Evolutionary conservation across 768 basidiomycete genomes (phyloP), one percentile per base, ranked within the genome.

Genomic region (Tylopilus cervinicoccineus): DNA sequence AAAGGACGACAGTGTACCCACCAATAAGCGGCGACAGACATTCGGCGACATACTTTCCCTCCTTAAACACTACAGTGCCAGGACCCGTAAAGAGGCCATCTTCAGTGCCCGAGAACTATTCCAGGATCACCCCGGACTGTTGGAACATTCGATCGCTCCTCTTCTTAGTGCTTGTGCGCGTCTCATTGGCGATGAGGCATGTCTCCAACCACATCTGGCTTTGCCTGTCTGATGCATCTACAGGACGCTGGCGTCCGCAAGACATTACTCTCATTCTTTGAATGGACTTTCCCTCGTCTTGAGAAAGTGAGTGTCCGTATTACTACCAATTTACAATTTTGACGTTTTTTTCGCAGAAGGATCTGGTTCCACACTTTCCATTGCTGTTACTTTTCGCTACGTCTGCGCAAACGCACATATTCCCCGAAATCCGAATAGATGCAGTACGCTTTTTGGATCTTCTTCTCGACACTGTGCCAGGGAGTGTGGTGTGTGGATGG

Each of bases 401-500:
- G 6, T 95, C 93, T 10, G 91, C 92, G 0, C 86, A 94, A 64
- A 93, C 91, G 0, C 88, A 94, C 58, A 95, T 98, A 39, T 96
- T 93, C 65, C 93, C 93, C 19, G 92, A 95, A 65, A 92, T 97
- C 51, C 80, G 93, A 14, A 77, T 97, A 32, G 94, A 97, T 61
- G 90, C 92, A 4, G 75, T 95, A 45, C 82, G 84, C 12, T 81
- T 92, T 55, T 67, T 97, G 36, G 78, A 88, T 57, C 62, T 94
- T 20, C 75, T 92, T 33, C 74, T 96, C 4, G 81, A 85, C 31
- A 60, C 73, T 50, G 79, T 87, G 5, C 92, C 93, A 10, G 73
- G 75, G 34, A 69, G 75, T 8, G 80, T 93, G 5, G 77, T 84
- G 4, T 70, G 72, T 43, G 83, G 84, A 8, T 94, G 89, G 88